A percentile compares a stretch with the other conserved stretches of the same genome.
Conservation (phyloP, 2,329 filamentous ascomycete species). For the Ceratocystis variospora region DNA sequence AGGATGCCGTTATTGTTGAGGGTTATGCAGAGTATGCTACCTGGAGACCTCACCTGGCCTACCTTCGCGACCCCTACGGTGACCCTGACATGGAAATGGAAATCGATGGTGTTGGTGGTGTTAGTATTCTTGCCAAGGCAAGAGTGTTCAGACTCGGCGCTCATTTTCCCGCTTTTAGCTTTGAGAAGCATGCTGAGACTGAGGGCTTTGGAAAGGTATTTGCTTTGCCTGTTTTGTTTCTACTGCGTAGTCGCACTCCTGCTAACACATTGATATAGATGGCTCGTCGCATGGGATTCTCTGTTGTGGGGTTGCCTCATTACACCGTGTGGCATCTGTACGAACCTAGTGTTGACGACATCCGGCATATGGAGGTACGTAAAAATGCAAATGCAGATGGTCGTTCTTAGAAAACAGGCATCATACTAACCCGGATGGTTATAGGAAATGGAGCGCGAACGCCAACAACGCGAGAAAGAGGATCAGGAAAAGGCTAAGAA, state of each 20-base stretch:
- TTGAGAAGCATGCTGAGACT: conserved; percentile 96
- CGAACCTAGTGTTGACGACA: conserved; percentile 95
- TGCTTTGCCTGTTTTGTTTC: not conserved
- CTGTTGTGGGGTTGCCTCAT: conserved; percentile 87
- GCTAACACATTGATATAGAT: conserved; percentile 45
- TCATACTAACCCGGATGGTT: conserved; percentile 18
- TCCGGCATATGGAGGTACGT: conserved; percentile 78
- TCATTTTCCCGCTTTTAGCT: conserved; percentile 96
- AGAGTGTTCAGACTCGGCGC: conserved; percentile 88
- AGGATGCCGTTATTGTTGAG: conserved; percentile 97
- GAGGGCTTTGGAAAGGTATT: conserved; percentile 94
- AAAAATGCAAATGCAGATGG: not conserved
- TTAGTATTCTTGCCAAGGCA: conserved; percentile 93
- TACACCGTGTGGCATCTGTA: conserved; percentile 99
- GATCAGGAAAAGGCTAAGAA: conserved; percentile 52
- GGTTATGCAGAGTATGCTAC: conserved; percentile 98
- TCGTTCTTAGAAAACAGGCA: not conserved
- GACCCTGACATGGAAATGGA: conserved; percentile 99
- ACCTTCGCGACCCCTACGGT: conserved; percentile 89
- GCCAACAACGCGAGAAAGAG: conserved; percentile 63
- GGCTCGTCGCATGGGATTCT: conserved; percentile 91
- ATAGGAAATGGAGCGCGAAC: conserved; percentile 85
- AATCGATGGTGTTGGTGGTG: conserved; percentile 91
- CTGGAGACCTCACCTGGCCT: conserved; percentile 92
- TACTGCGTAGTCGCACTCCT: not conserved